These are phyloP conservation scores for Kazachstania sp. DNA, from an alignment of 1,139 yeast species.

Conservation along the genomic window DNA sequence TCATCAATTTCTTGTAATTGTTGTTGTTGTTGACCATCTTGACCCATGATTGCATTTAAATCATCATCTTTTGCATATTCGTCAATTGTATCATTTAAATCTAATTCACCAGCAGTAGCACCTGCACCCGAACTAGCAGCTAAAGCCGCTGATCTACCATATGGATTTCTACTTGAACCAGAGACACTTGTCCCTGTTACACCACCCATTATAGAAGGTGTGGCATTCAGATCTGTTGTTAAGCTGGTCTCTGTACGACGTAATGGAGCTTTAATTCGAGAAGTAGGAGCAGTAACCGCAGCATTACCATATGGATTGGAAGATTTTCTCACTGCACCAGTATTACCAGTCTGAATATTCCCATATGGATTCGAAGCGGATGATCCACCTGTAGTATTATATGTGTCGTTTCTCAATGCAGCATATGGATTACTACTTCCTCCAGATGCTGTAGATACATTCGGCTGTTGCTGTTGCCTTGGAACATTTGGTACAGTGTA, in stretches of 20 bases:
- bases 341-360: neutral
- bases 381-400: neutral
- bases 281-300: neutral
- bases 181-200: neutral
- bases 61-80: conserved; percentile 9
- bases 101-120: conserved; percentile 6
- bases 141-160: neutral
- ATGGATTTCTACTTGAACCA: neutral
- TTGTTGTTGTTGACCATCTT: conserved; percentile 10
- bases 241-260: neutral
- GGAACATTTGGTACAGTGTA: neutral
- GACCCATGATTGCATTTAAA: conserved; percentile 4
- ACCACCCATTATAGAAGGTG: neutral
- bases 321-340: neutral
- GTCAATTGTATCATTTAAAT: conserved; percentile 21
- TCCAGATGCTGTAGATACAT: neutral
- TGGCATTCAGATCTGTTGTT: conserved; percentile 1
- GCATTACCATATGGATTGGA: conserved; percentile 2
- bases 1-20: conserved; percentile 5
- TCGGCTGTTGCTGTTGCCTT: neutral
- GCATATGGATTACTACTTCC: conserved; percentile 6
- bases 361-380: neutral
- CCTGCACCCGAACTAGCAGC: neutral
- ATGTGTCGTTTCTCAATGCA: conserved; percentile 1
- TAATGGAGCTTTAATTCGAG: neutral